Base-by-base conservation (phyloP, 2,329 filamentous ascomycete genomes). In the Diaporthe destruens region DNA sequence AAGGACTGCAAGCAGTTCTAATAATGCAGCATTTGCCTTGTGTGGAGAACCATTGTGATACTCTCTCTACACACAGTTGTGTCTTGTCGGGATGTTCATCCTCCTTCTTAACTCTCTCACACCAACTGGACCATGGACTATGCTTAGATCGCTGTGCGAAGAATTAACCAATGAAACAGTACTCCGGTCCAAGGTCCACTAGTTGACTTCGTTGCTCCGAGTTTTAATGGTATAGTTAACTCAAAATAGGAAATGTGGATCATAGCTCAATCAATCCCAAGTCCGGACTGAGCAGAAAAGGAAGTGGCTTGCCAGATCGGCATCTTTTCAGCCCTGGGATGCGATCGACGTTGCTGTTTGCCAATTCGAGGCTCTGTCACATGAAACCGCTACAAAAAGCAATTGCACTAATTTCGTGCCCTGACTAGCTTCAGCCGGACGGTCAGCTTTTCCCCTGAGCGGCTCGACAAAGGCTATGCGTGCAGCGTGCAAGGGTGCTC, bases 361-460 rank as follows among this genome's bases (percentile, higher is more conserved):
- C 20, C 59, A 65, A 42, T 71, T 51, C 29, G 59, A 36, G 34
- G 29, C 29, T 51, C 8, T 39, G 36, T 65, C 61, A 65, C 61
- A 39, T 65, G 44, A 51, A 65, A 51, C 29, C 18, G 61, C 61
- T 51, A 29, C n/a, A 29, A 65, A 39, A 65, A 65, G 59, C 20
- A 25, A 51, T 12, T 9, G 36, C 61, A 36, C 61, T 65, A 51
- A 65, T 36, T 36, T 20, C 61, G 61, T 65, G 61, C 61, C 44
- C 51, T 25, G 61, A 65, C 61, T 65, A 65, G 61, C 44, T 36
- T 11, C 32, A 65, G 44, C 44, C 61, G 20, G 20, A 25, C 6
- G 29, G 7, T 53, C 29, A 53, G 61, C 32, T 51, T 51, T 51
- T 3, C 61, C 61, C 61, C 32, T 51, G 20, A 20, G 9, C 44